These are phyloP conservation scores for Aspergillus bombycis DNA, from an alignment of 2,329 filamentous ascomycete species.

Conservation along the genomic window DNA sequence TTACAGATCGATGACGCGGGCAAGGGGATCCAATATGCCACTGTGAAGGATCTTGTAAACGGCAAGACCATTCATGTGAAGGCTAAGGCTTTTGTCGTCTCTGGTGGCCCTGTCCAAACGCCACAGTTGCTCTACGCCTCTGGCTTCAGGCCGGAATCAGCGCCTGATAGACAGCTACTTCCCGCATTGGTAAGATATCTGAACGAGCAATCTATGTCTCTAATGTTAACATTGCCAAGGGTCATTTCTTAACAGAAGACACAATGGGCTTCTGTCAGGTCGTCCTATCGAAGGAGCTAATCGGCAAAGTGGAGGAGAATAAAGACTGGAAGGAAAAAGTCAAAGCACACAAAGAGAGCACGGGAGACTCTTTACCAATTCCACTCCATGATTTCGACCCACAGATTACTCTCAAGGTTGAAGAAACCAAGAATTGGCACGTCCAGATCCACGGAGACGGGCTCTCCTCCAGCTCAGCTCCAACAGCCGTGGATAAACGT, in stretches of 20 bases:
- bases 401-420: neutral
- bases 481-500: neutral
- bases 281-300: neutral
- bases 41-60: neutral
- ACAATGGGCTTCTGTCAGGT: neutral
- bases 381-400: neutral
- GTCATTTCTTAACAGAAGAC: neutral
- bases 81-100: neutral
- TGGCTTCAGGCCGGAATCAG: neutral
- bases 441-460: neutral
- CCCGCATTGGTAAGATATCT: too few species aligned
- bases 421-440: neutral
- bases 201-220: neutral
- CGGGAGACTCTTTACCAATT: neutral
- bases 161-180: too few species aligned
- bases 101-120: neutral
- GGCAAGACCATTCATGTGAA: neutral
- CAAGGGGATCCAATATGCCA: neutral
- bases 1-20: neutral
- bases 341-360: neutral
- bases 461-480: neutral
- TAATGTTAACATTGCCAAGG: neutral
- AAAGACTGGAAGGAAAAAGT: neutral
- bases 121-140: neutral
- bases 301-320: too few species aligned